Conservation (phyloP, 2,329 filamentous ascomycete species). For the Tolypocladium amazonense region DNA sequence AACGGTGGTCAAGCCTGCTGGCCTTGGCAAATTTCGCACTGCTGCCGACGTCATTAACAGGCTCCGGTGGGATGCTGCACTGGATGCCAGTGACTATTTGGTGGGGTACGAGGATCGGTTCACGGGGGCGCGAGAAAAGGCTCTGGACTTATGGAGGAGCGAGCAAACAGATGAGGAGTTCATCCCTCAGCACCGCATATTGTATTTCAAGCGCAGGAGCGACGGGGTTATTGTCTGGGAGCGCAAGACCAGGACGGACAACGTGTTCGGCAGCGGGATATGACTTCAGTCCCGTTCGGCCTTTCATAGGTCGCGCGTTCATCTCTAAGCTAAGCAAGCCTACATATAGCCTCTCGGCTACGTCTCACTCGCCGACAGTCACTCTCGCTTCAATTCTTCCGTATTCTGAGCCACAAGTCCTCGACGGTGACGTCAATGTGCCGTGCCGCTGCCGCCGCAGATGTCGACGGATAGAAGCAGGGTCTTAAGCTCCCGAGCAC, state of each 20-base stretch:
- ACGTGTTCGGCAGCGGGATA: conserved; percentile 43
- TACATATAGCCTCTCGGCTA: not conserved
- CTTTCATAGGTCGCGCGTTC: not conserved
- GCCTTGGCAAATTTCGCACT: conserved; percentile 39
- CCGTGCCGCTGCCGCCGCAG: not conserved
- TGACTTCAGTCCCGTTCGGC: not conserved
- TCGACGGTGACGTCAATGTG: not conserved
- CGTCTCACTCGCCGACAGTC: not conserved
- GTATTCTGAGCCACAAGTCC: not conserved
- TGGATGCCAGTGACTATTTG: conserved; percentile 41
- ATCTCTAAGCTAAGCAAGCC: not conserved
- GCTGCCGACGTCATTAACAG: conserved; percentile 49
- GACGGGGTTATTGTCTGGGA: conserved; percentile 47
- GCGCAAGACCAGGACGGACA: conserved; percentile 38
- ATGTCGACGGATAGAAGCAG: not conserved
- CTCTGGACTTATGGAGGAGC: conserved; percentile 45
- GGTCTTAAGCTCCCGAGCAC: too few relatives aligned
- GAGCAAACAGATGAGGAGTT: conserved; percentile 57
- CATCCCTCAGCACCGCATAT: conserved; percentile 53
- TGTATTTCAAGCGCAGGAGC: conserved; percentile 47
- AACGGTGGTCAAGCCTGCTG: conserved; percentile 12
- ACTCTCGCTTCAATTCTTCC: not conserved
- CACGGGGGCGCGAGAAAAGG: conserved; percentile 39
- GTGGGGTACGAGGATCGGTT: conserved; percentile 55
- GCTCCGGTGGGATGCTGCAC: conserved; percentile 46